Percentiles rank a stretch among this genome's conserved stretches.
Conservation (phyloP, 352 stramenopile species). For the Saprolegnia diclina region DNA sequence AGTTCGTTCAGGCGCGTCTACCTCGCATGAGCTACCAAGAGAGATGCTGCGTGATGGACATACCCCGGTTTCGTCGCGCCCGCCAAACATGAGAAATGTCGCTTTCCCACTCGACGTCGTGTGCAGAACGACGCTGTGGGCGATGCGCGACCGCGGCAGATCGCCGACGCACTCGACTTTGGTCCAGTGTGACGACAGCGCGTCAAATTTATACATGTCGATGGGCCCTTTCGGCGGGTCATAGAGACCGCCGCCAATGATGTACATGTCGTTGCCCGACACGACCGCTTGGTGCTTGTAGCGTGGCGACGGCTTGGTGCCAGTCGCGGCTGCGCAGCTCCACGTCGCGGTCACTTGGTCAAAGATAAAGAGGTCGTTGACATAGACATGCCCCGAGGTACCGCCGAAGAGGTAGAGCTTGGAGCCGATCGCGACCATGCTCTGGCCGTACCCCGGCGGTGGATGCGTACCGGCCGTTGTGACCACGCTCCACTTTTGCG, state of each 20-base stretch:
- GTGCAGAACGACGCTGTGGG: slow-evolving; percentile 63
- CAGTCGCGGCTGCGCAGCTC: slow-evolving; percentile 60
- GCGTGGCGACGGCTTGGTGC: slow-evolving; percentile 56
- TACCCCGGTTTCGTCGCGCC: slow-evolving; percentile 59
- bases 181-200: slow-evolving; percentile 61
- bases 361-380: slow-evolving; percentile 81
- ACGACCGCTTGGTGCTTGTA: slow-evolving; percentile 81
- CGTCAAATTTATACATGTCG: slow-evolving; percentile 70
- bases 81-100: slow-evolving; percentile 69
- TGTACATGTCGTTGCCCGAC: slow-evolving; percentile 68
- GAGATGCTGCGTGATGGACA: slow-evolving; percentile 28
- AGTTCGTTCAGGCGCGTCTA: too few species aligned
- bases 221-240: slow-evolving; percentile 75
- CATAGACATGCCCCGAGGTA: slow-evolving; percentile 74
- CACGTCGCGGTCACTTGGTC: slow-evolving; percentile 65
- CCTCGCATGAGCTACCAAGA: slow-evolving; percentile 38
- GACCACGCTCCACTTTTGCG: slow-evolving; percentile 79
- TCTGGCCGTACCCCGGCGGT: slow-evolving; percentile 71
- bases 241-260: slow-evolving; percentile 72
- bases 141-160: slow-evolving; percentile 67
- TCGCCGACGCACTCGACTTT: slow-evolving; percentile 53
- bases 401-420: slow-evolving; percentile 80
- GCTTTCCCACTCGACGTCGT: slow-evolving; percentile 26
- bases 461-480: slow-evolving; percentile 56
- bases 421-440: slow-evolving; percentile 64